These are phyloP conservation scores for Coleophoma cylindrospora DNA, from an alignment of 2,329 filamentous ascomycete species.

Conservation along the genomic window DNA sequence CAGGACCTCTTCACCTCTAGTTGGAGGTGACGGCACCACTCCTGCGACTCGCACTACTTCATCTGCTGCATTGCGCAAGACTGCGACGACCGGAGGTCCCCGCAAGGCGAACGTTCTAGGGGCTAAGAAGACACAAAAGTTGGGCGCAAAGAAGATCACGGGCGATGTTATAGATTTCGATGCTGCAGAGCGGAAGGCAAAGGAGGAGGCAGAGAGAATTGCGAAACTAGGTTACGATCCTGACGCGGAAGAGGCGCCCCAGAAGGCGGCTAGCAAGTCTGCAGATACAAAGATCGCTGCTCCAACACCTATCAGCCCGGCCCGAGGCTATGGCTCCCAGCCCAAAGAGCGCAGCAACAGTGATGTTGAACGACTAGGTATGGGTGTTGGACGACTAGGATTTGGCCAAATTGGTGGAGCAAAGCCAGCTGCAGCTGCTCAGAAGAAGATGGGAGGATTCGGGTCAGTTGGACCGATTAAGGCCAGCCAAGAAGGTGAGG, in stretches of 20 bases:
- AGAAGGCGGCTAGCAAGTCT: constrained; percentile 34
- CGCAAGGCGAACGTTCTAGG: constrained; percentile 84
- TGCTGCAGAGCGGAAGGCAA: constrained; percentile 93
- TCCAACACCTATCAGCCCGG: constrained; percentile 71
- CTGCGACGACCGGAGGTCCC: constrained; percentile 52
- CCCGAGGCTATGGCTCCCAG: constrained; percentile 57
- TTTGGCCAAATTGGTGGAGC: constrained; percentile 77
- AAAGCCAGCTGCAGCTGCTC: constrained; percentile 52
- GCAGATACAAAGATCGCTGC: constrained; percentile 49
- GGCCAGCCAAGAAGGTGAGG: constrained; percentile 61
- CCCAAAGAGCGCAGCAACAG: constrained; percentile 59
- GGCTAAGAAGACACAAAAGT: constrained; percentile 75
- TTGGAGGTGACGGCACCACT: constrained; percentile 51
- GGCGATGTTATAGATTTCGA: constrained; percentile 88
- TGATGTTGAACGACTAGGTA: constrained; percentile 84
- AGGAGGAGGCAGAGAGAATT: constrained; percentile 94
- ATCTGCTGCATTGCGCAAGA: constrained; percentile 79
- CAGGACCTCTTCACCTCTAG: constrained; percentile 81
- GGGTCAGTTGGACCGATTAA: constrained; percentile 77
- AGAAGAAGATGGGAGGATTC: constrained; percentile 80
- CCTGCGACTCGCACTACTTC: constrained; percentile 70
- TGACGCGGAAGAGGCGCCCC: constrained; percentile 63
- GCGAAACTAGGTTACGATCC: constrained; percentile 94
- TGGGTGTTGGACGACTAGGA: constrained; percentile 76
- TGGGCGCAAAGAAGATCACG: constrained; percentile 88